These are phyloP conservation scores for Melanogaster broomeanus DNA, from an alignment of 768 basidiomycete species.

Conservation along the genomic window DNA sequence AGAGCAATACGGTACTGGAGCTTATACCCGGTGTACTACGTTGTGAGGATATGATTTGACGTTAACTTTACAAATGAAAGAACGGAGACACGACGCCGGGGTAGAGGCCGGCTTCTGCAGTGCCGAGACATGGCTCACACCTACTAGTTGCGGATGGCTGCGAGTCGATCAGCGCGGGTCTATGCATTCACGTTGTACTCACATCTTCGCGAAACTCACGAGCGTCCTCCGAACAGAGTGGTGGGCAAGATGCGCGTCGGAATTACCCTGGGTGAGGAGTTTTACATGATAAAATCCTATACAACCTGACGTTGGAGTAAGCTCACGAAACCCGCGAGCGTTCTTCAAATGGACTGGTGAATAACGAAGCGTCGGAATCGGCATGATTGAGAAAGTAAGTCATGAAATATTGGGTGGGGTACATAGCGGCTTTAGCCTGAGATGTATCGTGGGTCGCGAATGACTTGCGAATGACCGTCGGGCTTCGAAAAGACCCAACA, in stretches of 20 bases:
- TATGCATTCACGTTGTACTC: background rate
- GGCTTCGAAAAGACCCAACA: no score
- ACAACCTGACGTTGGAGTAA: conserved; percentile 40
- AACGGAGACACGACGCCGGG: conserved; percentile 58
- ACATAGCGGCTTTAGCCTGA: no score
- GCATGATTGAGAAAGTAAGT: no score
- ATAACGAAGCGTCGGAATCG: no score
- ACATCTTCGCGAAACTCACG: conserved; percentile 73
- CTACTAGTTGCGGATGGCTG: conserved; percentile 65
- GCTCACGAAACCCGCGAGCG: no score
- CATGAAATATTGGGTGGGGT: no score
- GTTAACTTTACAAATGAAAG: background rate
- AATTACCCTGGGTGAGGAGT: no score
- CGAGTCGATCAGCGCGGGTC: background rate
- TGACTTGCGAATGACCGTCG: no score
- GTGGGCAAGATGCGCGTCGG: conserved; percentile 6
- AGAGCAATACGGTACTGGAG: conserved; percentile 60
- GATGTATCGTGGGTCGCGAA: no score
- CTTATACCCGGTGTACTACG: conserved; percentile 69
- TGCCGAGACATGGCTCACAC: conserved; percentile 58
- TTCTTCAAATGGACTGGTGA: no score
- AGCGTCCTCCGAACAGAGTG: conserved; percentile 41
- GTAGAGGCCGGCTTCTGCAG: conserved; percentile 71
- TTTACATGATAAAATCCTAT: conserved; percentile 66
- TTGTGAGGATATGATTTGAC: conserved; percentile 45